These are phyloP conservation scores for Eucalyptus guilfoylei DNA, from an alignment of 345 rosid genomes.

Conservation along the genomic window DNA sequence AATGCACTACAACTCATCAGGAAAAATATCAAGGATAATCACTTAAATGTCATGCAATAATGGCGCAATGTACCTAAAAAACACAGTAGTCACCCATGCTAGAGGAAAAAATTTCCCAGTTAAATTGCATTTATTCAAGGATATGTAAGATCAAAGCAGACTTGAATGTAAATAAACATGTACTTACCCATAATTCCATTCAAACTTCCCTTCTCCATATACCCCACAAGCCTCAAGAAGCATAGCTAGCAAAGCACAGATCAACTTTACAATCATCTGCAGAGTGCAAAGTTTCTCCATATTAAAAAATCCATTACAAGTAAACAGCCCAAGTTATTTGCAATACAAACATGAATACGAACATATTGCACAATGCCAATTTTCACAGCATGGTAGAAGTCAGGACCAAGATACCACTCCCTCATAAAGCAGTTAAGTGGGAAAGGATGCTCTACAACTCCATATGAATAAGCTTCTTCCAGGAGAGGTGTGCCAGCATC, in stretches of 20 bases:
- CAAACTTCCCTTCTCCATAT: slow-evolving; percentile 96
- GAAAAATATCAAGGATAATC: background rate
- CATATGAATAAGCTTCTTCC: slow-evolving; percentile 72
- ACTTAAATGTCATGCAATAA: background rate
- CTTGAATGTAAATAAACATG: background rate
- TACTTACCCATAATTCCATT: slow-evolving; percentile 87
- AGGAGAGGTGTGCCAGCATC: slow-evolving; percentile 69
- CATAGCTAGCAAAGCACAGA: slow-evolving; percentile 92
- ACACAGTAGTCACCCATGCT: background rate
- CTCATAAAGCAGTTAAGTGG: slow-evolving; percentile 63
- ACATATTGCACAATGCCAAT: slow-evolving; percentile 99
- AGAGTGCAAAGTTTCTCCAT: slow-evolving; percentile 2
- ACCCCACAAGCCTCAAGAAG: slow-evolving; percentile 86
- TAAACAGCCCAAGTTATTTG: background rate
- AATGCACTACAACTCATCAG: background rate
- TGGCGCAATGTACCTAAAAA: background rate
- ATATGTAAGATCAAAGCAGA: background rate
- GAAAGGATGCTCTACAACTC: slow-evolving; percentile 95
- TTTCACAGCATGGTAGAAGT: slow-evolving; percentile 90
- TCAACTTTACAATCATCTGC: slow-evolving; percentile 93
- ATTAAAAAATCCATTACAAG: background rate
- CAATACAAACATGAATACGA: slow-evolving; percentile 12
- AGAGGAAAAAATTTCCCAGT: background rate
- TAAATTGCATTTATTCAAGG: background rate
- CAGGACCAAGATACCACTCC: slow-evolving; percentile 88